phyloP scores from a whole-genome alignment of 495 filamentous ascomycete genomes.

The Choiromyces venosus region DNA sequence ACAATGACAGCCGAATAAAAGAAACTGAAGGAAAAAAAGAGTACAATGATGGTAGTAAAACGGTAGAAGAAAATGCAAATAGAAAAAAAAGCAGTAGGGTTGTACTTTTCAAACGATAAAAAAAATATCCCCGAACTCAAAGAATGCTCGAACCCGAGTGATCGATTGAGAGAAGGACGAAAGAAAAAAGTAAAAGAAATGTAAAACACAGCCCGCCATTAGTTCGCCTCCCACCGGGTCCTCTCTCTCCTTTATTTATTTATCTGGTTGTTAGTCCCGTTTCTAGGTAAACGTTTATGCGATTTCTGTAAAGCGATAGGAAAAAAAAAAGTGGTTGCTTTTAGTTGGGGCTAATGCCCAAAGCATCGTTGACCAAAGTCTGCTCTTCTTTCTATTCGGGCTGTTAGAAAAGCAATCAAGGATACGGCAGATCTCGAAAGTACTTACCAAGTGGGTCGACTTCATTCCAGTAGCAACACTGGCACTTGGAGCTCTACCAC shows the following conservation, averaged over 20 bases:
- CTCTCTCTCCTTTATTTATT: not conserved
- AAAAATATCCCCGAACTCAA: not conserved
- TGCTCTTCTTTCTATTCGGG: slow-evolving; percentile 71
- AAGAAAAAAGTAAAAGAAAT: not conserved
- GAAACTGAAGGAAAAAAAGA: not conserved
- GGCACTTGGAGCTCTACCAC: slow-evolving; percentile 81
- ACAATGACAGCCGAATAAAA: not conserved
- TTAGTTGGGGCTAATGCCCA: slow-evolving; percentile 34
- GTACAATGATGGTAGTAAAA: not conserved
- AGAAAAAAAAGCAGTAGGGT: not conserved
- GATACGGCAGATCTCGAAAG: not conserved
- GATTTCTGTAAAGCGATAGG: not conserved
- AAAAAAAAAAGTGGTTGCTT: slow-evolving; percentile 2
- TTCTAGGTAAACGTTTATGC: not conserved
- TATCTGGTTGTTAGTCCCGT: not conserved
- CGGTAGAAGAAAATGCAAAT: not conserved
- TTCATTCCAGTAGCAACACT: slow-evolving; percentile 91
- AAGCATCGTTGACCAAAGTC: slow-evolving; percentile 73
- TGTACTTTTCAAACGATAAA: not conserved
- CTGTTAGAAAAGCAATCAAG: slow-evolving; percentile 8
- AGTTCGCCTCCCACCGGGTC: not conserved
- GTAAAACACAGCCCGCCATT: not conserved
- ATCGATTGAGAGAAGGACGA: not conserved
- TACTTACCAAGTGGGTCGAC: slow-evolving; percentile 57
- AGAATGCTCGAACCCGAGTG: not conserved